Evolutionary conservation across 345 rosid genomes (phyloP), one percentile per base, ranked within the genome.

Genomic region (Odontarrhena argentea): DNA sequence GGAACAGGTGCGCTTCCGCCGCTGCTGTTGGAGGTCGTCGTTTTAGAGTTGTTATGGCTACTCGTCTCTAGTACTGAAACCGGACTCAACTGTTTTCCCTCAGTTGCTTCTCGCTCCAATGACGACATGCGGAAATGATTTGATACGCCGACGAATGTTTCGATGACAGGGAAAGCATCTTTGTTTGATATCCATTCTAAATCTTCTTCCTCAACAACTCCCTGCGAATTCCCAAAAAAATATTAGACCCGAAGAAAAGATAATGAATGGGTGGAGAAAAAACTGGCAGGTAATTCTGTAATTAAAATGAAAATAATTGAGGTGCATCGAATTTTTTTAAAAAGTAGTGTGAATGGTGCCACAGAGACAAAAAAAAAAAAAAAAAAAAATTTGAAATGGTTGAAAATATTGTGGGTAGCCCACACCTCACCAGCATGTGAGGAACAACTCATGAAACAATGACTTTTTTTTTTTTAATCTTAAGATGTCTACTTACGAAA

Each of bases 151-250:
- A 77, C 76, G 49, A 81, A 88, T 32, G 96, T 79, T 43, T 88
- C 97, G 2, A 91, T 57, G 1, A 82, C 56, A 0, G 97, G 97
- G 53, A 91, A 91, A 3, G 88, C 85, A 25, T 90, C 87, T 66
- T 83, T 84, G 85, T 86, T 82, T 3, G 83, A 76, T 57, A 88
- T 54, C 97, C 97, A 91, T 77, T 91, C 97, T 54, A 91, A 81
- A 2, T 91, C 97, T 60, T 91, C 97, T 75, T 91, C 96, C 3
- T 22, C 80, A 42, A 61, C 61, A 3, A 35, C 49, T 41, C 85
- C 96, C 92, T 91, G 81, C 34, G 6, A 44, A 22, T 34, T 1
- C 34, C 49, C 7, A 36, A 0, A 24, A 10, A 13, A 2, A 15
- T 18, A 41, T 60, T 48, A 59, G 45, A 13, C 8, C 8, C 30